Conservation (phyloP, 176 grass and related monocot genomes). For the Aegilops speltoides region DNA sequence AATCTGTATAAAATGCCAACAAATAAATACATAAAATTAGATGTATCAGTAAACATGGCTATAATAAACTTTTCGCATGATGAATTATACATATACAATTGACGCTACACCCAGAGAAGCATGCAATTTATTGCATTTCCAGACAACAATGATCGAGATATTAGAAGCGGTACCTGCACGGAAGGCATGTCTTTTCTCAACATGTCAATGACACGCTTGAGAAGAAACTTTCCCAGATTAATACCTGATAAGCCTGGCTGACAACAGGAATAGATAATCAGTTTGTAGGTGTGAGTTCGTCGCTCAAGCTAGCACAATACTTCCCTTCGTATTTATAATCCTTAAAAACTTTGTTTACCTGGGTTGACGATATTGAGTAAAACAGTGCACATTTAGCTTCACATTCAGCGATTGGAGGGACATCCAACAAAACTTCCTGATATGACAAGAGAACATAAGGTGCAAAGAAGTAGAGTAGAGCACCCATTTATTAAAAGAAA, state of each 20-base stretch:
- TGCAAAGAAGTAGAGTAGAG: slow-evolving; percentile 2
- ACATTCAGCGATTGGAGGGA: slow-evolving; percentile 78
- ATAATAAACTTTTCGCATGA: not conserved
- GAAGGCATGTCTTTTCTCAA: slow-evolving; percentile 82
- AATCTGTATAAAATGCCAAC: slow-evolving; percentile 46
- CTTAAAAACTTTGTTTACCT: slow-evolving; percentile 53
- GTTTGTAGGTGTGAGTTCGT: slow-evolving; percentile 12
- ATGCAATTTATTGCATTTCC: not conserved
- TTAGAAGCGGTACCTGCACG: slow-evolving; percentile 51
- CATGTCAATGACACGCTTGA: slow-evolving; percentile 88
- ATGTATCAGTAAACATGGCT: slow-evolving; percentile 7
- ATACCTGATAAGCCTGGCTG: slow-evolving; percentile 96
- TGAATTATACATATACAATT: not conserved
- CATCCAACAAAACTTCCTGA: slow-evolving; percentile 92
- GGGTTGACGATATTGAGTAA: slow-evolving; percentile 98
- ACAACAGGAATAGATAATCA: slow-evolving; percentile 33
- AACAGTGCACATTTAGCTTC: slow-evolving; percentile 90
- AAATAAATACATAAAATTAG: slow-evolving; percentile 7
- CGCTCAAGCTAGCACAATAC: not conserved
- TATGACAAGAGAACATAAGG: slow-evolving; percentile 26
- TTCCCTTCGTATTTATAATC: not conserved
- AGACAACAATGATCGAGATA: slow-evolving; percentile 1
- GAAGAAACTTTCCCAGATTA: slow-evolving; percentile 95
- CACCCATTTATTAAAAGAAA: slow-evolving; percentile 15
- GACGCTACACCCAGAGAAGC: slow-evolving; percentile 10